Conservation (phyloP, 306 rosid genomes). For the Cucurbita pepo region DNA sequence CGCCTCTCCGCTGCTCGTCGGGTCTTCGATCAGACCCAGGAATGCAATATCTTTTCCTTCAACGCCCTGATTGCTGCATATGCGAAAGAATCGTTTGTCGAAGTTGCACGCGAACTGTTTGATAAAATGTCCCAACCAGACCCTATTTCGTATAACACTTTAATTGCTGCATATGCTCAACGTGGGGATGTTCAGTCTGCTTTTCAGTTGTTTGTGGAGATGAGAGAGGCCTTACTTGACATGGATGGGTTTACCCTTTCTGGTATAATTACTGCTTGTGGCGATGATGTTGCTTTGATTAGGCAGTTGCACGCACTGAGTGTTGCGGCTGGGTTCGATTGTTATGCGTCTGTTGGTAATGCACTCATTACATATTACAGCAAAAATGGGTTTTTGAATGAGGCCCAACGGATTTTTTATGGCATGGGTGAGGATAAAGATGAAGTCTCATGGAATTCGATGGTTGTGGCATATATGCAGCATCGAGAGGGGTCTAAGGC, state of each 20-base stretch:
- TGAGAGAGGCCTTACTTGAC: slow-evolving; percentile 22
- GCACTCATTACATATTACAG: slow-evolving; percentile 37
- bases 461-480: slow-evolving; percentile 61
- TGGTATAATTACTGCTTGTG: slow-evolving; percentile 20
- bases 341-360: slow-evolving; percentile 46
- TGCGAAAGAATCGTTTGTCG: slow-evolving; percentile 7
- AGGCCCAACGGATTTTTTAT: slow-evolving; percentile 32
- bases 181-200: slow-evolving; percentile 26
- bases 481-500: slow-evolving; percentile 31
- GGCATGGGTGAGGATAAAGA: background rate
- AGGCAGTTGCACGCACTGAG: slow-evolving; percentile 33
- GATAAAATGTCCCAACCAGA: slow-evolving; percentile 1
- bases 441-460: slow-evolving; percentile 7
- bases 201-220: slow-evolving; percentile 24
- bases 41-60: slow-evolving; percentile 35
- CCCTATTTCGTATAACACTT: slow-evolving; percentile 12
- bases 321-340: slow-evolving; percentile 37
- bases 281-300: slow-evolving; percentile 26
- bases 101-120: slow-evolving; percentile 1
- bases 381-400: slow-evolving; percentile 34
- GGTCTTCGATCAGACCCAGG: slow-evolving; percentile 16
- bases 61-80: slow-evolving; percentile 26
- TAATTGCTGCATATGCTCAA: slow-evolving; percentile 47
- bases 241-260: slow-evolving; percentile 65
- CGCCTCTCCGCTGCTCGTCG: slow-evolving; percentile 19